Percentiles rank a stretch among this genome's conserved stretches.
These are phyloP conservation scores for Cordyceps tenuipes DNA, from an alignment of 2,329 filamentous ascomycete species.

Conservation along the genomic window DNA sequence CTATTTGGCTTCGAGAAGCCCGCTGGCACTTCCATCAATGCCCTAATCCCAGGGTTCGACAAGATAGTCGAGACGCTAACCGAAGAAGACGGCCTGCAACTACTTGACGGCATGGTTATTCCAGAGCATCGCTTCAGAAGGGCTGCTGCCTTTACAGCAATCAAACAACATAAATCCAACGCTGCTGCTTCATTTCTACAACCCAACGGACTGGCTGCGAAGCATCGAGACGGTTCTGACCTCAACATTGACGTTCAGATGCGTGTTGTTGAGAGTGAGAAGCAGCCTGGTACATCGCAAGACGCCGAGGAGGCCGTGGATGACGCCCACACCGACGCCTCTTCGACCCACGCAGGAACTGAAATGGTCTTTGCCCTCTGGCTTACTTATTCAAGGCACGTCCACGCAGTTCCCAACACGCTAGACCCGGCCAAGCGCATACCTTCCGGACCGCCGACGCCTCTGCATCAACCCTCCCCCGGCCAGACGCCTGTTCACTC, in stretches of 20 bases:
- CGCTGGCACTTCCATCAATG: constrained; percentile 69
- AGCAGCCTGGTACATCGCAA: constrained; percentile 51
- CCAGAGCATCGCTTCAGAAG: constrained; percentile 93
- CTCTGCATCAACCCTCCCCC: constrained; percentile 70
- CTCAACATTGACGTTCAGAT: constrained; percentile 95
- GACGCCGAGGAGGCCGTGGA: constrained; percentile 56
- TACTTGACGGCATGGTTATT: constrained; percentile 91
- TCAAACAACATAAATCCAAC: constrained; percentile 76
- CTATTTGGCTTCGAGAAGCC: constrained; percentile 84
- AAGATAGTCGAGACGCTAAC: constrained; percentile 71
- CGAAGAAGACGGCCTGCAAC: constrained; percentile 74
- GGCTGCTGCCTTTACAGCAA: constrained; percentile 72
- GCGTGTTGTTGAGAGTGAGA: constrained; percentile 88
- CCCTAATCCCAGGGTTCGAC: constrained; percentile 81
- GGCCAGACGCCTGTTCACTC: constrained; percentile 56
- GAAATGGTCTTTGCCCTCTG: constrained; percentile 92
- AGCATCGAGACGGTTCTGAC: constrained; percentile 82
- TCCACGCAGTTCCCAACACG: constrained; percentile 63
- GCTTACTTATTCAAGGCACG: constrained; percentile 91
- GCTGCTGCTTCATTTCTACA: constrained; percentile 70
- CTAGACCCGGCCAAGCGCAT: constrained; percentile 41
- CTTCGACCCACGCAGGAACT: constrained; percentile 37
- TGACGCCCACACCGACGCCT: constrained; percentile 25
- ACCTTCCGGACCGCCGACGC: constrained; percentile 56
- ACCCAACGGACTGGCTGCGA: constrained; percentile 75